phyloP scores from a whole-genome alignment of 2,329 filamentous ascomycete species.

The Diaporthe sp. region DNA sequence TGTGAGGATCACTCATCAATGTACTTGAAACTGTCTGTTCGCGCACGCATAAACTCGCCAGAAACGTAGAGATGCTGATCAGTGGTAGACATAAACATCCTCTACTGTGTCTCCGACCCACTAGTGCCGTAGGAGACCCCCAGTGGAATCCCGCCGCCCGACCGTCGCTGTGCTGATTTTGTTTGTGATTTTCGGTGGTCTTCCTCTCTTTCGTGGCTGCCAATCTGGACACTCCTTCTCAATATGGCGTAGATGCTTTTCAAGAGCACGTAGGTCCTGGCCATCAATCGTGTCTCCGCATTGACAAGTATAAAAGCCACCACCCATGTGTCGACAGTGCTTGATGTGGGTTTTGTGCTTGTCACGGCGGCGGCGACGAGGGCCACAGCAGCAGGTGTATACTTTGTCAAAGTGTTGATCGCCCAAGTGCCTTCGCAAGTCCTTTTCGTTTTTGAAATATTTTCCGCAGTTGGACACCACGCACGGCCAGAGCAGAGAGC shows the following conservation, averaged over 20 bases:
- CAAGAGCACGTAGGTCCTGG: not conserved
- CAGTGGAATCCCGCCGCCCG: not conserved
- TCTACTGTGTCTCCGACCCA: not conserved
- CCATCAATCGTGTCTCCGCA: not conserved
- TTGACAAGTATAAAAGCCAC: not conserved
- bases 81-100: not conserved
- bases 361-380: not conserved
- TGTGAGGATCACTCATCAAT: conserved; percentile 5
- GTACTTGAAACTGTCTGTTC: not conserved
- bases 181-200: not conserved
- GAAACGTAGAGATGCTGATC: not conserved
- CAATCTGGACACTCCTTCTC: not conserved
- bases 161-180: conserved; percentile 2
- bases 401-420: not conserved
- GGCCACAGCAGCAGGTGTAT: conserved; percentile 2
- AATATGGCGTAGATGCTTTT: not conserved
- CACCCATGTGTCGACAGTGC: not conserved
- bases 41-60: not conserved
- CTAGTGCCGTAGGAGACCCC: not conserved
- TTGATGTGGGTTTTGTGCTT: not conserved
- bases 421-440: not conserved
- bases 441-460: not conserved
- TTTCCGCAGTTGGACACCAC: not conserved
- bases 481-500: not conserved
- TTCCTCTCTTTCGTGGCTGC: not conserved